Evolutionary conservation across 495 filamentous ascomycete genomes (phyloP).

Genomic region (Annulohypoxylon nitens): DNA sequence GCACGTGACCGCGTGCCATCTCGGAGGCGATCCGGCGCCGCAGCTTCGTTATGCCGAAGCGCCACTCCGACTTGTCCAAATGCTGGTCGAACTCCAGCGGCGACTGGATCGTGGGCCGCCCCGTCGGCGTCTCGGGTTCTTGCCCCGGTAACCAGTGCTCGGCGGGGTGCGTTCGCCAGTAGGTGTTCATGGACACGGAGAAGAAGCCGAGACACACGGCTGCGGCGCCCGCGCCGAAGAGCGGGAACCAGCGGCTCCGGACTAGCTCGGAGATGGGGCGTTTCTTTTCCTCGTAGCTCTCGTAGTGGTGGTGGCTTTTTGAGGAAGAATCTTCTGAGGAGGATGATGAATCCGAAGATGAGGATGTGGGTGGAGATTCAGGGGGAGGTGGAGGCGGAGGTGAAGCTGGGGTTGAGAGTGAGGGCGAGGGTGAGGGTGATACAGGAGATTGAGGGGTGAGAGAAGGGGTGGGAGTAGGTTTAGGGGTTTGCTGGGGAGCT

Average conservation of each 20-base stretch:
- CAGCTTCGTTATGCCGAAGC: constrained; percentile 72
- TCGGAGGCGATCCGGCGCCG: constrained; percentile 70
- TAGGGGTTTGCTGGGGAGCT: neutral
- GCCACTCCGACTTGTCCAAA: constrained; percentile 74
- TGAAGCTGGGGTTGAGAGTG: neutral
- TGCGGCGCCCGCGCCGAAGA: constrained; percentile 50
- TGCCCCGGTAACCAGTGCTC: constrained; percentile 40
- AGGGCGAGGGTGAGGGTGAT: neutral
- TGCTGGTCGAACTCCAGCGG: constrained; percentile 72
- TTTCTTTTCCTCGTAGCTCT: constrained; percentile 27
- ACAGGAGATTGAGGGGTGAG: no score
- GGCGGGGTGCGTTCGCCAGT: constrained; percentile 44
- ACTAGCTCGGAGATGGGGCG: constrained; percentile 39
- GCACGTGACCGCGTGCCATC: constrained; percentile 78
- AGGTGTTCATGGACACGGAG: constrained; percentile 39
- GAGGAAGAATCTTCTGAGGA: constrained; percentile 9
- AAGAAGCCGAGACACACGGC: constrained; percentile 50
- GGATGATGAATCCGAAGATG: constrained; percentile 1
- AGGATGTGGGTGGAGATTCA: neutral
- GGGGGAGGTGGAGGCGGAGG: neutral
- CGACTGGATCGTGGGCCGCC: constrained; percentile 50
- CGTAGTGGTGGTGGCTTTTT: neutral
- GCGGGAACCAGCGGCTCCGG: constrained; percentile 43
- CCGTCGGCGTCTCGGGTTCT: constrained; percentile 49
- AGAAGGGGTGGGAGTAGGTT: neutral